Evolutionary conservation across 148 eudicot species (phyloP), one percentile per base, ranked within the genome.

Genomic region (Persicaria maculosa): DNA sequence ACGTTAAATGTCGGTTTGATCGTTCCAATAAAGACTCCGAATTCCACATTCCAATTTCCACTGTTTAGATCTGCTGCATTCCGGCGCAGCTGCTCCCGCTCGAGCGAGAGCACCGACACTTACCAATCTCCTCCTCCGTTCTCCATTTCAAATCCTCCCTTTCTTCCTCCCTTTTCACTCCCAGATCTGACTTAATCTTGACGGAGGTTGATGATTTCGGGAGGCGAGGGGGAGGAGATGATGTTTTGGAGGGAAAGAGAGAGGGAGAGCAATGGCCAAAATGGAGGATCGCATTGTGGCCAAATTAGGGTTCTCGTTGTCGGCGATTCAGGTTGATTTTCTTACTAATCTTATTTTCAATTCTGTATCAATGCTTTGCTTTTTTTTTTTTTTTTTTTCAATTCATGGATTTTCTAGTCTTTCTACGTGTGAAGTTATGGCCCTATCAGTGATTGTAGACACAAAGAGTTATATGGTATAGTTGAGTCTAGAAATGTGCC

Each of bases 181-280:
- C 5, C 73, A 46, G 73, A 70, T 70, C 73, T 17, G 40, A 45
- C 31, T 45, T 25, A 19, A 4, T 46, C 36, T 70, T 19, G 17
- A 0, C 53, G 4, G 20, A 16, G 50, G 9, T 70, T 70, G 7
- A 6, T 46, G 73, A 45, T 46, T 46, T 20, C 14, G 9, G 44
- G 22, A 19, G 52, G 19, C 1, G 53, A 15, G 50, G 16, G n/a
- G 5, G 12, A 55, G 57, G 2, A 59, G 67, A 31, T 31, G 1
- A 74, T 74, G 77, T 74, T 74, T 74, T 74, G 77, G 77, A 59
- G 77, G 70, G 77, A 74, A 11, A 25, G 71, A 14, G 71, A 74
- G 44, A 44, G 77, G 77, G 77, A 74, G 44, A 74, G 2, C 36
- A 74, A 74, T 17, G 77, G 62, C 54, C 54, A 74, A 22, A 74